phyloP scores from a whole-genome alignment of 2,329 filamentous ascomycete species.

The Alternaria alternata region DNA sequence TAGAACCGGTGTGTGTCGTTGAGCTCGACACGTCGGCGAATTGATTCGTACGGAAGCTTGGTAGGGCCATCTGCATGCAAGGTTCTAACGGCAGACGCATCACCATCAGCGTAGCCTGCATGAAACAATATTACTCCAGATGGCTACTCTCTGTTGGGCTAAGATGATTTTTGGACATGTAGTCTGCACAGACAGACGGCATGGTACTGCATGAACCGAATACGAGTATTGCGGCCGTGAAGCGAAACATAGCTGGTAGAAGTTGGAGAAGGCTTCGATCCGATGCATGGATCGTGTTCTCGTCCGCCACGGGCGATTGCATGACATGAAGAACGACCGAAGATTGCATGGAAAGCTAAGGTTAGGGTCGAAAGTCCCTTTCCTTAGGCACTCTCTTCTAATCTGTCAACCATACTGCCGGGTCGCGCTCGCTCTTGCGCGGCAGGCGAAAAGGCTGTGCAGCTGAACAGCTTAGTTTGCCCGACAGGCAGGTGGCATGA shows the following conservation, averaged over 20 bases:
- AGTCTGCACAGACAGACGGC: constrained; percentile 24
- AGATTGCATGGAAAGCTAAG: constrained; percentile 2
- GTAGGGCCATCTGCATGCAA: constrained; percentile 33
- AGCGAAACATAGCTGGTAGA: constrained; percentile 10
- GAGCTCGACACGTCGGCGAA: constrained; percentile 41
- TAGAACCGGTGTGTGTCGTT: constrained; percentile 29
- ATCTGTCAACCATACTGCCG: constrained; percentile 19
- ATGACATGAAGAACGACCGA: constrained; percentile 4
- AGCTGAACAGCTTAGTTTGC: constrained; percentile 7
- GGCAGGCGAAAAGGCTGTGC: constrained; percentile 26
- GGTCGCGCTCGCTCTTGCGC: constrained; percentile 17
- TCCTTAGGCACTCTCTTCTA: not conserved
- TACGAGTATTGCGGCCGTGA: constrained; percentile 22
- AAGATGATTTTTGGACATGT: constrained; percentile 15
- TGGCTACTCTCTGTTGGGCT: constrained; percentile 24
- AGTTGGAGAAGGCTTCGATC: constrained; percentile 13
- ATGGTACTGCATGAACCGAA: constrained; percentile 30
- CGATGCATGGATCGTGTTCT: constrained; percentile 1
- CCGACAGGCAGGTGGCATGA: not conserved
- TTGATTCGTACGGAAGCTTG: constrained; percentile 26
- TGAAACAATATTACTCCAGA: constrained; percentile 36
- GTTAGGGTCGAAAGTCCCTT: not conserved
- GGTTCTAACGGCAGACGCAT: constrained; percentile 42
- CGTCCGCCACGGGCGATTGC: constrained; percentile 6
- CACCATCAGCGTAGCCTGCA: constrained; percentile 37